Evolutionary conservation across 2,329 filamentous ascomycete genomes (phyloP).

Genomic region (Chrysoporthe cubensis): DNA sequence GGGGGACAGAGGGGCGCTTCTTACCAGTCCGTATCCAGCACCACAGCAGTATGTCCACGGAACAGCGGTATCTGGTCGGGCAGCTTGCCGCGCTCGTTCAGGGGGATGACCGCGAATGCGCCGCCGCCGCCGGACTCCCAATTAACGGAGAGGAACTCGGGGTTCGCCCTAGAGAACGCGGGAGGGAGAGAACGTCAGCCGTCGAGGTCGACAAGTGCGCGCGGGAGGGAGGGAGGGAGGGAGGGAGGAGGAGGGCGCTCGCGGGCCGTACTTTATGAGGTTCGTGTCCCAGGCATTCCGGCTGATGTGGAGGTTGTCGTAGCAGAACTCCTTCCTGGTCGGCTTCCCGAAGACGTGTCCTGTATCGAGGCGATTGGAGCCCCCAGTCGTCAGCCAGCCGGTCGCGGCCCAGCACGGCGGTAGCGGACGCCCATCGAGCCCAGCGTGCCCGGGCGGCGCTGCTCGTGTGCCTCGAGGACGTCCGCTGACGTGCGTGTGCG

Average conservation of each 20-base stretch:
- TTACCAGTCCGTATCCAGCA: constrained; percentile 97
- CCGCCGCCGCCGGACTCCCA: constrained; percentile 97
- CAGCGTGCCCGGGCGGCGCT: constrained; percentile 9
- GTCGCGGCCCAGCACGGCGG: constrained; percentile 31
- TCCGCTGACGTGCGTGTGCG: constrained; percentile 25
- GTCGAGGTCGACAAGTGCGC: neutral
- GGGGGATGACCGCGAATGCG: constrained; percentile 93
- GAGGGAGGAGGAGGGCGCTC: neutral
- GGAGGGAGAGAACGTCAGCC: constrained; percentile 27
- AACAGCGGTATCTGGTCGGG: constrained; percentile 95
- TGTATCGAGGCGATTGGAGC: constrained; percentile 44
- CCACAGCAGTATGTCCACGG: constrained; percentile 91
- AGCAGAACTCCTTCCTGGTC: constrained; percentile 96
- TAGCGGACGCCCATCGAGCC: constrained; percentile 20
- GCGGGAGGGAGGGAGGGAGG: neutral
- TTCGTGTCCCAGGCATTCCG: constrained; percentile 99
- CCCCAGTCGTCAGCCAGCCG: constrained; percentile 35
- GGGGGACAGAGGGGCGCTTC: constrained; percentile 36
- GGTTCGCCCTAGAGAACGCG: constrained; percentile 71
- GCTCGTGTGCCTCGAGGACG: constrained; percentile 31
- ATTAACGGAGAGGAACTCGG: constrained; percentile 95
- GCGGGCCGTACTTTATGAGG: constrained; percentile 35
- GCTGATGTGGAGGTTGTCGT: constrained; percentile 96
- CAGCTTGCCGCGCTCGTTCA: constrained; percentile 85
- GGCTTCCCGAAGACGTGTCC: constrained; percentile 98